phyloP scores from a whole-genome alignment of 1,284 basidiomycete genomes.

The Naganishia cerealis region DNA sequence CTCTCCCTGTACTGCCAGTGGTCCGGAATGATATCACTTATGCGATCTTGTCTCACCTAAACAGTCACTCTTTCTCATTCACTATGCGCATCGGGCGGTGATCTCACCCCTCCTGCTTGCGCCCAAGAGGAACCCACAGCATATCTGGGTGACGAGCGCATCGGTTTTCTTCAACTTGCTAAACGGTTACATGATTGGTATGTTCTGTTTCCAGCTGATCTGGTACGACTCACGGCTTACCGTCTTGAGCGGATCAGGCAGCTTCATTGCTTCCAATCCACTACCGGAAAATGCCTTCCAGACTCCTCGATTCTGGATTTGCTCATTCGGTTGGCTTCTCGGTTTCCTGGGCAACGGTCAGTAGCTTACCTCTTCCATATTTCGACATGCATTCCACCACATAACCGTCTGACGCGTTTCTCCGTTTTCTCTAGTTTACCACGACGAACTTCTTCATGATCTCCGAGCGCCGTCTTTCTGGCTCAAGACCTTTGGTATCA shows the following conservation, averaged over 20 bases:
- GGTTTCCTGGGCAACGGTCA: constrained; percentile 71
- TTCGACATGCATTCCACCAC: constrained; percentile 16
- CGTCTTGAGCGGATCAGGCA: constrained; percentile 37
- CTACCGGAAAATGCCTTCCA: constrained; percentile 5
- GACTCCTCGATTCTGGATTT: constrained; percentile 62
- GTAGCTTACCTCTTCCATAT: constrained; percentile 26
- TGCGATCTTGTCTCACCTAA: neutral
- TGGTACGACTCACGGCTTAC: constrained; percentile 29
- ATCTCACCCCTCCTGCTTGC: constrained; percentile 74
- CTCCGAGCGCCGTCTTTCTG: constrained; percentile 57
- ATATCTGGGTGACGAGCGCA: constrained; percentile 64
- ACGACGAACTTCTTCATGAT: constrained; percentile 83
- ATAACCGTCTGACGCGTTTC: neutral
- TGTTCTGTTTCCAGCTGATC: constrained; percentile 55
- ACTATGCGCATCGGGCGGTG: constrained; percentile 81
- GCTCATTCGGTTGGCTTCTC: constrained; percentile 65
- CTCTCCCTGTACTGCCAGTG: neutral
- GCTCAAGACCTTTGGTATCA: constrained; percentile 27
- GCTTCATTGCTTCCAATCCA: constrained; percentile 43
- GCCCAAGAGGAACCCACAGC: constrained; percentile 73
- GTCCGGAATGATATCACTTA: neutral
- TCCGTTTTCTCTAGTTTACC: constrained; percentile 58
- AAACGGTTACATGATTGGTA: constrained; percentile 71
- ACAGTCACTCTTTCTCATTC: constrained; percentile 63
- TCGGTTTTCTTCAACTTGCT: constrained; percentile 69